Evolutionary conservation across 495 filamentous ascomycete genomes (phyloP), one percentile per base, ranked within the genome.

Genomic region (Copromyces sp.): DNA sequence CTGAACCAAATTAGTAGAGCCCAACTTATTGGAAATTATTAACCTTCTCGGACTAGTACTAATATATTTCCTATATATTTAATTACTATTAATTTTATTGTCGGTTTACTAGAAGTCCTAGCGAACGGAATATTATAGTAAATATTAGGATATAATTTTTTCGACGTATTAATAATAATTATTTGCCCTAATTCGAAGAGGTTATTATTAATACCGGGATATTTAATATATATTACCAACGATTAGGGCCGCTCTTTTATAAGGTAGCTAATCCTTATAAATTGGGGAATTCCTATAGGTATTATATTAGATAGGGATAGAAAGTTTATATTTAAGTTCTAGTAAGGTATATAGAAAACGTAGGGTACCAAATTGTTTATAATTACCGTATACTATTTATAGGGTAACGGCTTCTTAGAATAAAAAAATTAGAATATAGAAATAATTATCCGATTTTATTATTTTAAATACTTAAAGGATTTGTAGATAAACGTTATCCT

Each of bases 401-500:
- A 45, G 3, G 5, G 16, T 5, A 6, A 45, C 2, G 5, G 42
- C 17, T 14, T 2, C 0, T 45, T 2, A 0, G 0, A 45, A 45
- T n/a, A 0, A 2, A 45, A 45, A 3, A 45, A 45, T n/a, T 45
- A 45, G 8, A 45, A 0, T n/a, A n/a, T 45, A 0, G 5, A 45
- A 20, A 45, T 45, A 1, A 14, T 14, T n/a, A 45, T 45, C 0
- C 8, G 16, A 2, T 45, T 45, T 3, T 45, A 45, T 0, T 1
- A 5, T 8, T 45, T 45, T 5, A 16, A 45, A 17, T 45, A n/a
- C 17, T 2, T 6, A 0, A 3, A 45, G 0, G 4, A 16, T 41
- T 8, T 0, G 7, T 45, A n/a, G 17, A 0, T n/a, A 0, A 5
- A 0, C 0, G 0, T 45, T 3, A 1, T 45, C 1, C 42, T 5